Conservation (phyloP, 108 stramenopile genomes). For the Pseudonitzschia delicatissima region DNA sequence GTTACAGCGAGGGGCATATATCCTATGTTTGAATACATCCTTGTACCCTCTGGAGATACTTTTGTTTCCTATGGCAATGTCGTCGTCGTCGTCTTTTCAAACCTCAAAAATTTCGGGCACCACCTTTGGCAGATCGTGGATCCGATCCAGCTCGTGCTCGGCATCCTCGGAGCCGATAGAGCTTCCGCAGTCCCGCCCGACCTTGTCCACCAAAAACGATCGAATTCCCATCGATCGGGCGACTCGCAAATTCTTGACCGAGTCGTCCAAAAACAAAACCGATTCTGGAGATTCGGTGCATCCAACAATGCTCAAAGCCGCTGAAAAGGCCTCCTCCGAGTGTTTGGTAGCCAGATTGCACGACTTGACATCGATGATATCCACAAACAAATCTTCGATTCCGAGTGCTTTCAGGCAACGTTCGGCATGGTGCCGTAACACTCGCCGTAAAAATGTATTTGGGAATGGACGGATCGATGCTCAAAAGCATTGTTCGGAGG, state of each 20-base stretch:
- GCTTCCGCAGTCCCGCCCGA: constrained; percentile 49
- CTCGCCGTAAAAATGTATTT: constrained; percentile 68
- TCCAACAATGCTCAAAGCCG: constrained; percentile 59
- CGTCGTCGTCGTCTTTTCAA: background rate
- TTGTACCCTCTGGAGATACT: too few species aligned
- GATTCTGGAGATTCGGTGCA: constrained; percentile 38
- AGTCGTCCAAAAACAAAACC: constrained; percentile 67
- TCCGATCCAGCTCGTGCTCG: constrained; percentile 53
- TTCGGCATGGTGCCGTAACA: constrained; percentile 51
- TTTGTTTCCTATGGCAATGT: constrained; percentile 1
- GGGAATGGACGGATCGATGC: constrained; percentile 63
- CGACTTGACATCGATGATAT: constrained; percentile 48
- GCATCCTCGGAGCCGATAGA: constrained; percentile 48
- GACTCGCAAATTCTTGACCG: constrained; percentile 42
- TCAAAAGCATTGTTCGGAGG: constrained; percentile 39
- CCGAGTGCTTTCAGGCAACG: constrained; percentile 58
- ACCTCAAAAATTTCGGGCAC: constrained; percentile 50
- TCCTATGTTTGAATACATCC: too few species aligned
- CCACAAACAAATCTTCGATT: constrained; percentile 51
- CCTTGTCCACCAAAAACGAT: constrained; percentile 49
- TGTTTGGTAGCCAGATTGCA: constrained; percentile 70
- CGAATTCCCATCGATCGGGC: constrained; percentile 59
- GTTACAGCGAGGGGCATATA: too few species aligned
- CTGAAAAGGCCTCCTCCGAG: constrained; percentile 39
- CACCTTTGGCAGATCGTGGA: constrained; percentile 47